Base-by-base conservation (phyloP, 129 eudicot genomes). In the Flaveria bidentis region DNA sequence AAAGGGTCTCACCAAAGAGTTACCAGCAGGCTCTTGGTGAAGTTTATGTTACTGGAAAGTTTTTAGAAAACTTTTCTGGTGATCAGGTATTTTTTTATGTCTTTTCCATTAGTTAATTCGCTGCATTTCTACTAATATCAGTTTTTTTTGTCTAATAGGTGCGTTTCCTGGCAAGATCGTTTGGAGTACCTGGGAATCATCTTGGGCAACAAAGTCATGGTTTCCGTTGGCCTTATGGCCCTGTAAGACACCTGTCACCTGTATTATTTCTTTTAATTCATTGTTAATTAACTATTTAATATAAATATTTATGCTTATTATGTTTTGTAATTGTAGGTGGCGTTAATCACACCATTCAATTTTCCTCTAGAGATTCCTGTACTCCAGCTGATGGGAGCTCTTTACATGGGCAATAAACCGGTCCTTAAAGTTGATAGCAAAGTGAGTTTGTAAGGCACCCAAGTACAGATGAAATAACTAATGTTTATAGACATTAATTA, bases 161-260 rank as follows among this genome's bases (percentile, higher is more conserved):
- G 67, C 97, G 99, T 18, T 95, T 95, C 81, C 79, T 91, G 66
- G 99, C 97, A 16, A 87, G 96, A 78, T 95, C 99, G 42, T 91
- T 95, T 75, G 97, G 87, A 60, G 87, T 95, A 44, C 99, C 99
- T 41, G 99, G 99, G 22, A 95, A 89, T 83, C 97, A 95, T 86
- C 89, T 95, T 77, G 99, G 99, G 55, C 99, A 95, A 65, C 99
- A 95, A 78, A 91, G 99, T 85, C 96, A 95, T 83, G 99, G 99
- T 74, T 95, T 91, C 56, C 97, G 99, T 23, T 95, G 99, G 99
- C 99, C 99, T 36, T 95, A 89, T 86, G 97, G 99, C 61, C 92
- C 99, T 67, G 97, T 94, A 89, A 87, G 93, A 58, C 78, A 76
- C 69, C 74, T 9, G 61, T 74, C 44, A 2, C 23, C 17, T 51